A percentile compares a stretch with the other conserved stretches of the same genome.
phyloP scores from a whole-genome alignment of 2,329 filamentous ascomycete species.

The Thelonectria olida region DNA sequence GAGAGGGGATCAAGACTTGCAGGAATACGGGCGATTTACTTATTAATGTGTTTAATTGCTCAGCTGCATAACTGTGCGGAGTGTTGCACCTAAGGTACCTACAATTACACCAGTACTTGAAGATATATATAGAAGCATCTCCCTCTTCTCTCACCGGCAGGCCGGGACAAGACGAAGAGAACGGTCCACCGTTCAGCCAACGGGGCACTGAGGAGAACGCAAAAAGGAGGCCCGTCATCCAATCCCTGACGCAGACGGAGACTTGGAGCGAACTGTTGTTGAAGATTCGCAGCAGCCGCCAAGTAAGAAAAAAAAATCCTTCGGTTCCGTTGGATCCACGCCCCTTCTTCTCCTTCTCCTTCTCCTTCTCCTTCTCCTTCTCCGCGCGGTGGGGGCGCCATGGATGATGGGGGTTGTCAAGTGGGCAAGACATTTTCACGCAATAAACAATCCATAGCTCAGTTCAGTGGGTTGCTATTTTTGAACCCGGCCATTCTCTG shows the following conservation, averaged over 20 bases:
- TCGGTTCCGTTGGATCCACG: background rate
- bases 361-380: background rate
- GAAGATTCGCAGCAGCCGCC: constrained; percentile 7
- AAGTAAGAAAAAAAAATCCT: background rate
- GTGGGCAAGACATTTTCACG: too few relatives aligned
- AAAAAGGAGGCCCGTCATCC: background rate
- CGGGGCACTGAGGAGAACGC: too few relatives aligned
- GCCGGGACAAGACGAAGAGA: background rate
- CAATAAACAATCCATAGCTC: background rate
- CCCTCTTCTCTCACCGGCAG: background rate
- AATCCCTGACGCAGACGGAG: background rate
- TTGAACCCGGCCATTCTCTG: background rate
- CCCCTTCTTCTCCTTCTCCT: background rate
- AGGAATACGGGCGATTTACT: background rate
- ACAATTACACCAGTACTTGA: too few relatives aligned
- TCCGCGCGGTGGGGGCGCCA: background rate
- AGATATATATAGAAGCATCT: background rate
- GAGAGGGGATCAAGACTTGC: too few relatives aligned
- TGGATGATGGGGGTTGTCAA: background rate
- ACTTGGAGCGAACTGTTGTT: background rate
- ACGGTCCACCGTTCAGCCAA: background rate
- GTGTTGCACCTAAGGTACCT: too few relatives aligned
- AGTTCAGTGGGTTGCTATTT: constrained; percentile 3
- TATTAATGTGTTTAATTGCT: too few relatives aligned
- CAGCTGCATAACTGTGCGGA: too few relatives aligned